Base-by-base conservation (phyloP, 2,329 filamentous ascomycete genomes). In the Claviceps maximensis region DNA sequence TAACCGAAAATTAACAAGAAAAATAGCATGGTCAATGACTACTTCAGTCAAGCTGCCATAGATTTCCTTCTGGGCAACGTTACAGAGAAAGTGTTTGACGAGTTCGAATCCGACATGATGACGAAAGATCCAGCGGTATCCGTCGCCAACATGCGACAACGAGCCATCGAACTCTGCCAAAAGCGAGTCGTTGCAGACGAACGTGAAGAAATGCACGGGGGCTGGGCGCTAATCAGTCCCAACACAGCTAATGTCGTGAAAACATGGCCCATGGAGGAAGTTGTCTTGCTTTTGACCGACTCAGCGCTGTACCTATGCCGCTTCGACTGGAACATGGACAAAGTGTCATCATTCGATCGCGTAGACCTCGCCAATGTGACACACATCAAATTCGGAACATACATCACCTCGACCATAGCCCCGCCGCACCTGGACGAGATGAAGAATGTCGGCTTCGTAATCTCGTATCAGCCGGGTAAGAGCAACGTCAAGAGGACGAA, bases 301-400 rank as follows among this genome's bases (percentile, higher is more conserved):
- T 76, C 77, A 0, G 91, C 89, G 0, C 67, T 97, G 2, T 97
- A 97, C 64, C 82, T 88, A 56, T 96, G 90, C 66, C 82, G 87
- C 15, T 90, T 97, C 60, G 89, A 97, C 67, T 97, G 91, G 89
- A 86, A 87, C 57, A 84, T 89, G 8, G 93, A 97, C 70, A 97
- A 97, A 65, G 87, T 98, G 1, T 84, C 86, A 13, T 89, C 86
- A 0, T 97, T 96, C 66, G 90, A 97, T 69, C 78, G 90, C 8
- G 82, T 96, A 15, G 83, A 86, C 54, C 75, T 97, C 8, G 76
- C 79, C 21, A 86, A 88, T 54, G 73, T 98, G 38, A 76, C 78
- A 1, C 76, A 77, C 25, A 80, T 98, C 60, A 83, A 83, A 62
- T 80, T 84, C 55, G 93, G 93, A 21, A 85, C 88, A 0, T 98